These are phyloP conservation scores for Alternaria triticimaculans DNA, from an alignment of 2,329 filamentous ascomycete genomes.

Conservation along the genomic window DNA sequence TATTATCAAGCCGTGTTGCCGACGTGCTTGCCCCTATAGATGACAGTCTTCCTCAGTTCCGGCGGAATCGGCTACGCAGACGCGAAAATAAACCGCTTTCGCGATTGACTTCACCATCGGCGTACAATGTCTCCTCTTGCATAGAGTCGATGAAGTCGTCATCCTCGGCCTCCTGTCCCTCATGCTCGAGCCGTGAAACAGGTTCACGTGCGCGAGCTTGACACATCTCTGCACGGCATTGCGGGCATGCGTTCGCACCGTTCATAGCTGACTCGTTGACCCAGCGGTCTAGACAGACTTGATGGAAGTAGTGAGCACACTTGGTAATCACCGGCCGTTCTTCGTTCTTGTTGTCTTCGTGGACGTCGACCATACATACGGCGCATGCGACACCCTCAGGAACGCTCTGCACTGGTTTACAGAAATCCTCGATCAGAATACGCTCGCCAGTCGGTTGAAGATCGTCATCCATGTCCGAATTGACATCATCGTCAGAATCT, in stretches of 20 bases:
- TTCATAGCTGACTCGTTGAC: neutral
- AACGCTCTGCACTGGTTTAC: neutral
- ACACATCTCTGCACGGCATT: neutral
- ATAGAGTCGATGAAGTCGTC: neutral
- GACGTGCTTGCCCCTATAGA: neutral
- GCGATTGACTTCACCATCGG: neutral
- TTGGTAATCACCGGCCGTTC: neutral
- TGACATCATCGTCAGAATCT: neutral
- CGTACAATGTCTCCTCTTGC: neutral
- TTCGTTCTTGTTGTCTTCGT: neutral
- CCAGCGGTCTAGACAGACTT: neutral
- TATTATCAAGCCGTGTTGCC: neutral
- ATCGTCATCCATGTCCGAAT: neutral
- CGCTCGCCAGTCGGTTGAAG: neutral
- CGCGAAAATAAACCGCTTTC: neutral
- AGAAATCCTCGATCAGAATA: neutral
- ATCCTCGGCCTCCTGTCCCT: neutral
- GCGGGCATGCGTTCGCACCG: neutral
- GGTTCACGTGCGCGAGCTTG: neutral
- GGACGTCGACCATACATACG: neutral
- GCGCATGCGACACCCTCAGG: neutral
- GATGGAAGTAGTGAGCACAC: neutral
- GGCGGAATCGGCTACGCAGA: neutral
- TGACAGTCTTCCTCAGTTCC: neutral
- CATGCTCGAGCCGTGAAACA: neutral